Base-by-base conservation (phyloP, 2,329 filamentous ascomycete species). In the Aspergillus proliferans region DNA sequence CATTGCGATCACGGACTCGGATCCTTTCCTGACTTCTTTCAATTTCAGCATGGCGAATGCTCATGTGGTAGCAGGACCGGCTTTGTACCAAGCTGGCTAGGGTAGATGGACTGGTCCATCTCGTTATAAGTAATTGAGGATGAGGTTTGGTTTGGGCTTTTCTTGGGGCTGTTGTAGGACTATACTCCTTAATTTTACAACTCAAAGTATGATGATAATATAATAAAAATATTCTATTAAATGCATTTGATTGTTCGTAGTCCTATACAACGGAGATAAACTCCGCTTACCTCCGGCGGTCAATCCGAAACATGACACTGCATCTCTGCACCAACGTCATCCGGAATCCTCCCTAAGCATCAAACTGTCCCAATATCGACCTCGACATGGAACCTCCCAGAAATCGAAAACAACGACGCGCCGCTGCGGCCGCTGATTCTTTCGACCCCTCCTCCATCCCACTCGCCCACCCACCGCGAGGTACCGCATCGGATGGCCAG, bases 1-100 rank as follows among this genome's bases (percentile, higher is more conserved):
- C 63, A 71, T 94, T 43, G 85, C 83, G 0, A 63, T 95, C 9
- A 92, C 87, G 0, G 87, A 92, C 58, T 63, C 67, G 0, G 78
- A 90, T 55, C 56, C 84, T 0, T 82, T 75, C 52, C 76, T 91
- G 2, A 91, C 87, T 6, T 85, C 87, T 0, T 92, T 88, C 68
- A 93, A 93, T 62, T 50, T 92, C 51, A 80, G 75, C 21, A 76
- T 81, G 75, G 75, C 92, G 18, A 92, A 93, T 55, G 82, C 86
- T 0, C 86, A 90, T 58, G 84, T 93, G 33, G 80, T 82, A 48
- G 87, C 88, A 19, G 74, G 74, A 24, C 74, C 90, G 47, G 85
- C 81, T 47, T 63, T 93, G 34, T 93, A 91, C 67, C 85, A 89
- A 71, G 83, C 87, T 58, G 88, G 88, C 56, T 93, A 76, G 22